Evolutionary conservation across 768 basidiomycete species (phyloP).

Genomic region (Crucibulum laeve): DNA sequence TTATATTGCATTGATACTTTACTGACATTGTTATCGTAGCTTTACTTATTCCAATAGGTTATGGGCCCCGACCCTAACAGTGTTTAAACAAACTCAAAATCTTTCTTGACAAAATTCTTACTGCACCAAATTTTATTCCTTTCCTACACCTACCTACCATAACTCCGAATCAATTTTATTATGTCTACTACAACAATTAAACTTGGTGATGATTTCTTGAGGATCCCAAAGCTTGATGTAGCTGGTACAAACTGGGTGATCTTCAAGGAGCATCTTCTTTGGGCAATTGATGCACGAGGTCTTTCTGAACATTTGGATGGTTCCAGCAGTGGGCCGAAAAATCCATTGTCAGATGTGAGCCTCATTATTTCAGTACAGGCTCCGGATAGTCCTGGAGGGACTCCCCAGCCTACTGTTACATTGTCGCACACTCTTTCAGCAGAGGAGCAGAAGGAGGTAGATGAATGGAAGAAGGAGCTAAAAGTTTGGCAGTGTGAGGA

Average conservation of each 20-base stretch:
- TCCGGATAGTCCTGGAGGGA: not conserved
- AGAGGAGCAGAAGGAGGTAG: not conserved
- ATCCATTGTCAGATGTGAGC: slow-evolving; percentile 4
- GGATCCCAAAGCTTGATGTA: slow-evolving; percentile 14
- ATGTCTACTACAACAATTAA: not conserved
- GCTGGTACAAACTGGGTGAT: slow-evolving; percentile 16
- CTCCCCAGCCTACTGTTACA: not conserved
- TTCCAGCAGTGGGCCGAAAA: not conserved
- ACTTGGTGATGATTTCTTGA: slow-evolving; percentile 9
- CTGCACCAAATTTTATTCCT: too few relatives aligned
- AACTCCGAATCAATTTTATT: not conserved
- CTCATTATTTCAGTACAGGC: not conserved
- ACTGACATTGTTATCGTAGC: too few relatives aligned
- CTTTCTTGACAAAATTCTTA: too few relatives aligned
- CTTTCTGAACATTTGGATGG: slow-evolving; percentile 16
- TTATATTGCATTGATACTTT: too few relatives aligned
- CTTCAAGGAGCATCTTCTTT: slow-evolving; percentile 12
- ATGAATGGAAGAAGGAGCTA: slow-evolving; percentile 3
- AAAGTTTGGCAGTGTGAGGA: slow-evolving; percentile 20
- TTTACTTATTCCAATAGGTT: too few relatives aligned
- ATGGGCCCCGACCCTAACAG: too few relatives aligned
- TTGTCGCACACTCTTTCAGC: not conserved
- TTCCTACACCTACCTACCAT: too few relatives aligned
- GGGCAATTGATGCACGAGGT: slow-evolving; percentile 14
- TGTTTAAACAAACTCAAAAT: too few relatives aligned